A percentile compares a stretch with the other conserved stretches of the same genome.
Conservation (phyloP, 192 early-diverging fungal species). For the Ambispora gerdemannii region DNA sequence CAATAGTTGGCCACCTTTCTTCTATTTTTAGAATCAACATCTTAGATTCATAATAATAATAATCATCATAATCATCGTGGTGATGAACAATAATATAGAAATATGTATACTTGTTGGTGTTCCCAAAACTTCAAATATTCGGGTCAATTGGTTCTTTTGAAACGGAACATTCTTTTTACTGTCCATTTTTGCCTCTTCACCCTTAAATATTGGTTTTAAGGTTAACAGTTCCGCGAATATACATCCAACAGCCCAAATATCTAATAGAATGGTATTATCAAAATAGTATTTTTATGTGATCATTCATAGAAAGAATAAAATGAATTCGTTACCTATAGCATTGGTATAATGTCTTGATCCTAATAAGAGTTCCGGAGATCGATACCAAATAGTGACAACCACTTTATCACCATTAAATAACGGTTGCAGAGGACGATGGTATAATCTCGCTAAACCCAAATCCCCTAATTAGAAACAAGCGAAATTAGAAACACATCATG, state of each 20-base stretch:
- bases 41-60: too few species aligned
- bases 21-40: too few species aligned
- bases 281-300: background rate
- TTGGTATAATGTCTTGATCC: slow-evolving; percentile 60
- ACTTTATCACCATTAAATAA: slow-evolving; percentile 53
- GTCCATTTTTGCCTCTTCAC: slow-evolving; percentile 78
- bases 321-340: slow-evolving; percentile 52
- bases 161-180: slow-evolving; percentile 78
- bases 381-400: slow-evolving; percentile 72
- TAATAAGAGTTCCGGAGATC: slow-evolving; percentile 62
- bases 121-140: background rate
- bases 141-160: background rate
- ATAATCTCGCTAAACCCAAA: slow-evolving; percentile 65
- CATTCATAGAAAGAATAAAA: background rate
- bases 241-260: slow-evolving; percentile 93
- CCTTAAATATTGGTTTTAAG: slow-evolving; percentile 79
- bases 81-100: too few species aligned
- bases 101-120: too few species aligned
- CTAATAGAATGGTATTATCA: slow-evolving; percentile 39
- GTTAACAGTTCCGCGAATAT: slow-evolving; percentile 94
- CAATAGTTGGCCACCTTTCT: slow-evolving; percentile 73
- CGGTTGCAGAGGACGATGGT: slow-evolving; percentile 59
- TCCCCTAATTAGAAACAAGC: slow-evolving; percentile 67
- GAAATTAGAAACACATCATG: slow-evolving; percentile 30
- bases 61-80: too few species aligned